phyloP scores from a whole-genome alignment of 2,329 filamentous ascomycete genomes.

The Orbilia ellipsospora region DNA sequence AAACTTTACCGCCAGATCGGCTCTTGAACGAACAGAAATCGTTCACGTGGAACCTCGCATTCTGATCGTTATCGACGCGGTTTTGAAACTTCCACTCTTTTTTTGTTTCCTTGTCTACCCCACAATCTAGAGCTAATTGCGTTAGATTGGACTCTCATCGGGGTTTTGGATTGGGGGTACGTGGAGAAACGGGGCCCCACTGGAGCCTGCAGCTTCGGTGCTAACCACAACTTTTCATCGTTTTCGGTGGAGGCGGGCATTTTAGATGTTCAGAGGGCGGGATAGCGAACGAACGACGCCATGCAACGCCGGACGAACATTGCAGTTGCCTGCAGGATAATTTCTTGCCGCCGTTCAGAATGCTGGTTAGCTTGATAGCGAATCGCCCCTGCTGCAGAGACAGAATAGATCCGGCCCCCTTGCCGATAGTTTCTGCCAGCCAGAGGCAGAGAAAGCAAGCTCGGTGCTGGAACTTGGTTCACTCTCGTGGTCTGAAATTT shows the following conservation, averaged over 20 bases:
- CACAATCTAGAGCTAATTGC: conserved; percentile 41
- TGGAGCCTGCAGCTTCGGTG: neutral
- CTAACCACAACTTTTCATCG: neutral
- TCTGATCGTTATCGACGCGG: conserved; percentile 18
- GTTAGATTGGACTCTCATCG: neutral
- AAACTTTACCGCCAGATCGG: conserved; percentile 46
- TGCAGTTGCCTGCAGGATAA: conserved; percentile 7
- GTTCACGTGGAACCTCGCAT: conserved; percentile 31
- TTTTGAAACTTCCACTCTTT: neutral
- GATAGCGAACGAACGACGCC: neutral
- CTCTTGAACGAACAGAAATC: conserved; percentile 16
- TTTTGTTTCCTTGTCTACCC: conserved; percentile 22
- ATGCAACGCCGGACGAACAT: conserved; percentile 13
- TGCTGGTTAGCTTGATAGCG: conserved; percentile 15
- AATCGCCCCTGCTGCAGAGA: conserved; percentile 37
- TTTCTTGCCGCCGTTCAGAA: conserved; percentile 39
- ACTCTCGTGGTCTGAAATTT: neutral
- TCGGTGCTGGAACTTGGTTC: neutral
- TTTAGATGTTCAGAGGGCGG: too few relatives aligned
- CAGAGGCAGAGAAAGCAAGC: conserved; percentile 4
- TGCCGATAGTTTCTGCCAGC: conserved; percentile 10
- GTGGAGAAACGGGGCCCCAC: too few relatives aligned
- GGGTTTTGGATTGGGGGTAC: conserved; percentile 4
- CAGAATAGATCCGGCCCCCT: conserved; percentile 2
- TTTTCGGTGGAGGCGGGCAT: too few relatives aligned